Conservation (phyloP, 2,329 filamentous ascomycete genomes). For the Ophiostoma populinum region DNA sequence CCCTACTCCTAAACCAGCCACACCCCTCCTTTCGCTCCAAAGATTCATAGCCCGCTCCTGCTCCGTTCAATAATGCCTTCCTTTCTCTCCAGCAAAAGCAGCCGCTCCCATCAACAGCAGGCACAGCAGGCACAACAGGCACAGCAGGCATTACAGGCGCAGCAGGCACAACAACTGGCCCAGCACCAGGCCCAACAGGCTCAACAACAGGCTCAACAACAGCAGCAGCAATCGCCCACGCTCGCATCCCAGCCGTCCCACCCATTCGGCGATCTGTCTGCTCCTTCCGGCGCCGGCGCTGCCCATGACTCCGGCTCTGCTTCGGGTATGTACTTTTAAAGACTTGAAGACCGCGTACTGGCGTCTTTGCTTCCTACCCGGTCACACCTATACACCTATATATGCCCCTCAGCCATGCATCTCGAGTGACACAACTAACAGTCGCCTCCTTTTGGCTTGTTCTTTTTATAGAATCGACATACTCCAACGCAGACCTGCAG, state of each 20-base stretch:
- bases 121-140: slow-evolving; percentile 13
- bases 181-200: no score
- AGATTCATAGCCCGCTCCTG: slow-evolving; percentile 4
- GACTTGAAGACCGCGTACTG: no score
- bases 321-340: slow-evolving; percentile 3
- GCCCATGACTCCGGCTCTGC: slow-evolving; percentile 8
- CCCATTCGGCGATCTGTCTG: slow-evolving; percentile 29
- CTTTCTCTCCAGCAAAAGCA: slow-evolving; percentile 36
- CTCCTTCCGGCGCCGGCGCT: slow-evolving; percentile 9
- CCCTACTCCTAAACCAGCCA: slow-evolving; percentile 4
- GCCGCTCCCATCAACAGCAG: slow-evolving; percentile 30
- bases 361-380: background rate
- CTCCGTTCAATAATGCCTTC: slow-evolving; percentile 28
- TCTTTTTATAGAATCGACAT: slow-evolving; percentile 5
- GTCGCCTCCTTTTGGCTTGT: background rate
- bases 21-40: slow-evolving; percentile 5
- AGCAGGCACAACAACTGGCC: slow-evolving; percentile 9
- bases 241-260: slow-evolving; percentile 16
- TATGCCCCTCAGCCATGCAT: background rate
- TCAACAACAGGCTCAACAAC: slow-evolving; percentile 15
- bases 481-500: slow-evolving; percentile 8
- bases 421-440: slow-evolving; percentile 2
- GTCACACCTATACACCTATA: background rate
- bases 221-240: slow-evolving; percentile 16
- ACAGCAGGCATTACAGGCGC: slow-evolving; percentile 12